Evolutionary conservation across 2,329 filamentous ascomycete species (phyloP), one percentile per base, ranked within the genome.

Genomic region (Cladophialophora immunda): DNA sequence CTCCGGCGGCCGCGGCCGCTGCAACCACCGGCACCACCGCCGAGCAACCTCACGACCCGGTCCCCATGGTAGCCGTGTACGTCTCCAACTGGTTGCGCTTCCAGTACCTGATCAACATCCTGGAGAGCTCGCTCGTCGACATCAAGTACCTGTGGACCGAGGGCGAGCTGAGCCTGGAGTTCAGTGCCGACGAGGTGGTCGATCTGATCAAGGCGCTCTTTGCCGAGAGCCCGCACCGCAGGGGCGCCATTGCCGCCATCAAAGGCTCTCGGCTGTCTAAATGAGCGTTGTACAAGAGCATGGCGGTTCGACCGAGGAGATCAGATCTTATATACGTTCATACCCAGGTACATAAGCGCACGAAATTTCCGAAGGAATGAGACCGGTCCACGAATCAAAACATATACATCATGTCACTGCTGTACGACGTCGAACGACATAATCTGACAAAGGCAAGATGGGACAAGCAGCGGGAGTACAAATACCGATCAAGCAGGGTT

Each of bases 61-160:
- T 84, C 30, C 79, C 81, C n/a, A 85, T 87, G 79, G 87, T 85
- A 3, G 85, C 86, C 27, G 80, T 89, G 9, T 90, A 90, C 69
- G 86, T 86, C 55, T 82, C 84, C 3, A 86, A 85, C 69, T 90
- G 88, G 88, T 80, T 90, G 68, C 87, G 87, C 67, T 89, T 90
- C 73, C 87, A 89, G 74, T 90, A 89, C 71, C 74, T 90, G 60
- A 79, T 83, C 50, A 88, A 89, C 70, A 88, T 90, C 53, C 75
- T 90, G 60, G 88, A 89, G 62, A 85, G 85, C 63, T 87, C 83
- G 57, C 77, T 90, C 17, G 87, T 86, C 22, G 88, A 90, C 72
- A 90, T 90, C 77, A 88, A 85, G 72, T 90, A 85, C 69, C 75
- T 90, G 52, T 90, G 88, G 88, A 82, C 81, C 2, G 87, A 90